A percentile compares a stretch with the other conserved stretches of the same genome.
phyloP scores from a whole-genome alignment of 164 flowering plant species.

The Tetracentron sinense region DNA sequence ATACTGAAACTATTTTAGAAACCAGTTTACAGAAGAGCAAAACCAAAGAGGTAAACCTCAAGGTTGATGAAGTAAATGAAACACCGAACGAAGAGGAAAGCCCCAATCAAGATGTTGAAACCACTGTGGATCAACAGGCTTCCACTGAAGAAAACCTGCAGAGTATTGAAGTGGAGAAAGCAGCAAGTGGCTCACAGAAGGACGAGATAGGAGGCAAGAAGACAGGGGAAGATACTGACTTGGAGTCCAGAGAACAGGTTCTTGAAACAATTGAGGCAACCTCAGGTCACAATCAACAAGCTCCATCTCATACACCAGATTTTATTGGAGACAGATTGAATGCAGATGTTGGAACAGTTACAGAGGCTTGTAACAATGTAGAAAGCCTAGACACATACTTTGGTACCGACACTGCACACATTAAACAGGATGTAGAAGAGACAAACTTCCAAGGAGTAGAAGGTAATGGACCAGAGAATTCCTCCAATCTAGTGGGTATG shows the following conservation, averaged over 20 bases:
- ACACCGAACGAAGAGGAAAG: constrained; percentile 1
- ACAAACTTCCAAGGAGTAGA: constrained; percentile 6
- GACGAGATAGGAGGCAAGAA: constrained; percentile 10
- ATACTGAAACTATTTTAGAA: not conserved
- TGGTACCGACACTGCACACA: not conserved
- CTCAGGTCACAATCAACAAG: constrained; percentile 9
- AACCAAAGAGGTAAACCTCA: not conserved
- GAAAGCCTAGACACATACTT: too few relatives aligned
- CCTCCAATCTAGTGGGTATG: not conserved
- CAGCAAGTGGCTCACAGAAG: constrained; percentile 1
- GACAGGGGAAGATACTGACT: not conserved
- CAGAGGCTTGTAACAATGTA: constrained; percentile 4
- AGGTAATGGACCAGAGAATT: constrained; percentile 10
- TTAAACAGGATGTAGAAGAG: constrained; percentile 13
- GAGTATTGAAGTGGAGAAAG: constrained; percentile 14
- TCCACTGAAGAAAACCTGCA: constrained; percentile 6
- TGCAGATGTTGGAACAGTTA: constrained; percentile 1
- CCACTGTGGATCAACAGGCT: constrained; percentile 9
- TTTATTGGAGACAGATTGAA: constrained; percentile 1
- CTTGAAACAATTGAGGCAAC: constrained; percentile 5
- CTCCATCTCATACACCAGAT: constrained; percentile 8
- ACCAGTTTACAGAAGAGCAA: not conserved
- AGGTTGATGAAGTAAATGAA: not conserved
- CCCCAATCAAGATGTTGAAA: constrained; percentile 8
- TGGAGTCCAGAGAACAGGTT: constrained; percentile 11